Percentiles rank a stretch among this genome's conserved stretches.
phyloP scores from a whole-genome alignment of 345 rosid genomes.

The Populus ilicifolia region DNA sequence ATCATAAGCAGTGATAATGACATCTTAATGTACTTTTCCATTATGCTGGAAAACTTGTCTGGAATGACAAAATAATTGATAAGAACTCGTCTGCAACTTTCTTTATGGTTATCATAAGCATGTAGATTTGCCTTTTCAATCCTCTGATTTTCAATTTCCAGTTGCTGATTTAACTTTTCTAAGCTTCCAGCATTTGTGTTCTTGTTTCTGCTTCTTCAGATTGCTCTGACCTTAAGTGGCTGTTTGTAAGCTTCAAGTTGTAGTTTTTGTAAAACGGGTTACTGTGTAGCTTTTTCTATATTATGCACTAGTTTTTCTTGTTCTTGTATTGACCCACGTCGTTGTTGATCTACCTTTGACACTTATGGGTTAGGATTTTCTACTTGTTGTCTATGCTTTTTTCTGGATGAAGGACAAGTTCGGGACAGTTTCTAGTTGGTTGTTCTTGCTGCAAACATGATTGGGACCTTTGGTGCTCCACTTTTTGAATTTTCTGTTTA shows the following conservation, averaged over 20 bases:
- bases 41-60: background rate
- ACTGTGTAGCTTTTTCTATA: background rate
- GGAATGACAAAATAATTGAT: background rate
- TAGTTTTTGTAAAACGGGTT: background rate
- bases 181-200: background rate
- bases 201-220: background rate
- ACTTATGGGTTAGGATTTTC: background rate
- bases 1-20: background rate
- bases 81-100: background rate
- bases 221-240: background rate
- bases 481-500: background rate
- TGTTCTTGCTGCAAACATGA: too few relatives aligned
- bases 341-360: background rate
- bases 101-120: background rate
- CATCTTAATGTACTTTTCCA: background rate
- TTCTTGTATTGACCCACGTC: background rate
- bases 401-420: background rate
- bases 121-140: background rate
- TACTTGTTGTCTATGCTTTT: background rate
- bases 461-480: too few relatives aligned
- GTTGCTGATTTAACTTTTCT: background rate
- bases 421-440: background rate
- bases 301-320: background rate
- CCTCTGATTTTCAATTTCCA: background rate
- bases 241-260: background rate